Conservation (phyloP, 1,139 yeast genomes). For the Sugiyamaella japonica region DNA sequence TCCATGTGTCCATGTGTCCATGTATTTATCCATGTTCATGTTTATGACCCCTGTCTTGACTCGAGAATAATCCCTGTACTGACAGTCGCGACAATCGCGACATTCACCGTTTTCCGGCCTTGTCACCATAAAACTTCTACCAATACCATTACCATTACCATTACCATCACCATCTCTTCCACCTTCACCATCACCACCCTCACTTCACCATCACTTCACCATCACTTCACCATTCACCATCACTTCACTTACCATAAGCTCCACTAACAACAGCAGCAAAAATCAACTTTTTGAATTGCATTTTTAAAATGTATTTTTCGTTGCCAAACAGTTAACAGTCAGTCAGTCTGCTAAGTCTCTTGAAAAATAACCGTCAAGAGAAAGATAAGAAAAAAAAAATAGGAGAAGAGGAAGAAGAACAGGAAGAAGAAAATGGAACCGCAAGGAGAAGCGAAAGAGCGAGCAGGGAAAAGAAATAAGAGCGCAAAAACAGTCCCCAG, state of each 20-base stretch:
- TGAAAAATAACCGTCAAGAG: constrained; percentile 1
- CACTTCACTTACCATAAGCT: constrained; percentile 27
- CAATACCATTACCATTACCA: background rate
- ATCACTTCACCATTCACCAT: constrained; percentile 12
- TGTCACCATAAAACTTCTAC: background rate
- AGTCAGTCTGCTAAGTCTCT: background rate
- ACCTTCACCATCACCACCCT: background rate
- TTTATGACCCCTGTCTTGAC: no score
- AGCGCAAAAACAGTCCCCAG: background rate
- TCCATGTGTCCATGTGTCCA: no score
- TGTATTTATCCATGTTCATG: background rate
- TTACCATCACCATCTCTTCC: background rate
- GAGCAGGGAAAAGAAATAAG: background rate
- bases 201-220: background rate
- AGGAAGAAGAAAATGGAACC: background rate
- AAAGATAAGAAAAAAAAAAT: background rate
- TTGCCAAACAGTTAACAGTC: constrained; percentile 2
- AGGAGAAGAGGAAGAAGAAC: constrained; percentile 6
- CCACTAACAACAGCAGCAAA: constrained; percentile 25
- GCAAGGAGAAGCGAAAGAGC: background rate
- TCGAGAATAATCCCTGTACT: no score
- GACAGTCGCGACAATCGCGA: background rate
- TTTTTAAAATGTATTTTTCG: constrained; percentile 13
- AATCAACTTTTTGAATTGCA: constrained; percentile 26
- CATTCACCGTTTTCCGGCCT: no score